A percentile compares a stretch with the other conserved stretches of the same genome.
phyloP scores from a whole-genome alignment of 306 rosid species.

The Castanea mollissima region DNA sequence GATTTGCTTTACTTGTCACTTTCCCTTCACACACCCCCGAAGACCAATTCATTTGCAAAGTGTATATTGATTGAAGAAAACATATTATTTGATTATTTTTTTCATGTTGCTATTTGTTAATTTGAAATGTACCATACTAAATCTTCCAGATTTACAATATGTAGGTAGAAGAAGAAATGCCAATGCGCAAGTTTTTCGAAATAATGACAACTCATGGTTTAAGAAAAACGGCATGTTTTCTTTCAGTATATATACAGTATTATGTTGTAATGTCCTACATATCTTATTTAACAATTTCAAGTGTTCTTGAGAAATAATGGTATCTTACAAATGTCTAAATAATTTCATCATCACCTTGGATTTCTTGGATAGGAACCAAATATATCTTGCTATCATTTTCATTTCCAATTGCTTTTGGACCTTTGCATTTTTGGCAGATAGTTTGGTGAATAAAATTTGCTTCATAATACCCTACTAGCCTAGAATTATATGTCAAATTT shows the following conservation, averaged over 20 bases:
- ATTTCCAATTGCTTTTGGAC: no score
- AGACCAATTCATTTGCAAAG: neutral
- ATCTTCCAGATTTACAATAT: conserved; percentile 2
- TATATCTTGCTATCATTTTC: no score
- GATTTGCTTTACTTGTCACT: neutral
- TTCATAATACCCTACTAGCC: no score
- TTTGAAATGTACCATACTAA: neutral
- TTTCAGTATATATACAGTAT: neutral
- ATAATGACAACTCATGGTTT: conserved; percentile 43
- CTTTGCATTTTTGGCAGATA: no score
- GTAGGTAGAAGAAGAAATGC: conserved; percentile 63
- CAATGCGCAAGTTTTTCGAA: conserved; percentile 48
- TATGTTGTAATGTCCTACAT: neutral
- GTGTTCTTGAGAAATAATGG: neutral
- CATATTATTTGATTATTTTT: neutral
- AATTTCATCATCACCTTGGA: no score
- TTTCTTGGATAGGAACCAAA: no score
- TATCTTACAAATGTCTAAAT: conserved; percentile 2
- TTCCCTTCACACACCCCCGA: neutral
- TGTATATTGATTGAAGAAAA: neutral
- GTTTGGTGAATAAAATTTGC: no score
- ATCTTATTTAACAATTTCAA: neutral
- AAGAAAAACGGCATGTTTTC: conserved; percentile 21
- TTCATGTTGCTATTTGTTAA: neutral
- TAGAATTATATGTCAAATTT: no score